Conservation (phyloP, 2,329 filamentous ascomycete species). For the Tolypocladium inflatum region DNA sequence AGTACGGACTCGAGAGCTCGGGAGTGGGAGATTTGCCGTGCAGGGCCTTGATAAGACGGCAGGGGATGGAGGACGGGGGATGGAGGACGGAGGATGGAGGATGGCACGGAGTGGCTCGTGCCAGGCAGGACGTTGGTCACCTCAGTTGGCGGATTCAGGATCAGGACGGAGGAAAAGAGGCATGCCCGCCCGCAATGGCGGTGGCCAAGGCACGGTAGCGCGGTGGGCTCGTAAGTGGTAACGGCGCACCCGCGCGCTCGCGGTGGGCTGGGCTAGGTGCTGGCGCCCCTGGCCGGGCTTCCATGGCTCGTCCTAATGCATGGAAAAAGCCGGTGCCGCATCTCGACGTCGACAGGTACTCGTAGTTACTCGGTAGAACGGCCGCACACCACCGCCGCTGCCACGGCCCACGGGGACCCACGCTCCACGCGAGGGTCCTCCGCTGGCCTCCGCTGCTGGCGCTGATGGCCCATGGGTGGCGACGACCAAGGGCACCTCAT, state of each 20-base stretch:
- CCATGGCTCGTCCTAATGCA: neutral
- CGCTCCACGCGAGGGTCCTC: neutral
- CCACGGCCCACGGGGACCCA: neutral
- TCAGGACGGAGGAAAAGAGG: neutral
- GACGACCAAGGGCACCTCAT: too few relatives aligned
- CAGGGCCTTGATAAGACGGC: neutral
- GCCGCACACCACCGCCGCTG: neutral
- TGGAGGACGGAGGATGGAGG: neutral
- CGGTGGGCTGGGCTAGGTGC: neutral
- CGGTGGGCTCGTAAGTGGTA: neutral
- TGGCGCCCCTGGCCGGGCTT: neutral
- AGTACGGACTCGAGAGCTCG: neutral
- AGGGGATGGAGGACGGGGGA: neutral
- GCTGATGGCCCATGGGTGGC: too few relatives aligned
- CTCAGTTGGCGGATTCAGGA: neutral
- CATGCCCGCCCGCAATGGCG: neutral
- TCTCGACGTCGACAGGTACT: neutral
- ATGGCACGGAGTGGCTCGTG: neutral
- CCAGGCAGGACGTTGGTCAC: neutral
- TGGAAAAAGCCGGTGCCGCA: neutral
- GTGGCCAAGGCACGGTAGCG: neutral
- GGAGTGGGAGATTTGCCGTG: conserved; percentile 1
- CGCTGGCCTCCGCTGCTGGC: too few relatives aligned
- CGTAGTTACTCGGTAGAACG: neutral
- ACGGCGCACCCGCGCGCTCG: neutral